Base-by-base conservation (phyloP, 2,329 filamentous ascomycete genomes). In the Neofusicoccum laricinum region DNA sequence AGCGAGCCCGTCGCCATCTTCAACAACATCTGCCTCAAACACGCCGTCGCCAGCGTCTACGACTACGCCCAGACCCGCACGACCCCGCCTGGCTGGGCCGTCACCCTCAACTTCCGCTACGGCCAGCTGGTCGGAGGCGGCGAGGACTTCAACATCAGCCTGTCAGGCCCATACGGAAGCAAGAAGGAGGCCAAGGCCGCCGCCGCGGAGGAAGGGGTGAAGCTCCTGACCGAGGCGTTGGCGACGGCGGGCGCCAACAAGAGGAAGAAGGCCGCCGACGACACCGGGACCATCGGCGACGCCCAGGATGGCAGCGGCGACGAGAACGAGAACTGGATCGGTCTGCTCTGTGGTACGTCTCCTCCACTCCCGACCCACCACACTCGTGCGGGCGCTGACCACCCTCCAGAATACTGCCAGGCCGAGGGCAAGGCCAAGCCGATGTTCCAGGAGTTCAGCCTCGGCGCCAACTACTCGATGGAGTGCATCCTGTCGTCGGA, bases 161-260 rank as follows among this genome's bases (percentile, higher is more conserved):
- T 68, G 11, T 32, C 67, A 7, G 71, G 70, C 2, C 68, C 67
- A 15, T 79, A 72, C 66, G 67, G 68, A 7, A 77, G 70, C 43
- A 81, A 82, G 70, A 77, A 77, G 64, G 76, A 78, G 57, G 79
- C 77, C 0, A 80, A 78, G 64, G 79, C 81, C 64, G 74, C 70
- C 1, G 57, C 77, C 21, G 75, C 74, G 46, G 72, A 73, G 68
- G 67, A 64, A n/a, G 77, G 70, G 2, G 41, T 78, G 5, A 66
- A 64, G 2, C 53, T 72, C 2, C 50, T 80, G 4, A 68, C 70
- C 7, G 48, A 61, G 11, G 66, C 74, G 45, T 69, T 69, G 41
- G 65, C 41, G 17, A 64, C 0, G 30, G n/a, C 5, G 19, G 19
- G 15, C 10, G 17, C 7, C 0, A 72, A 71, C 43, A 65, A 72